Evolutionary conservation across 2,329 filamentous ascomycete species (phyloP).

Genomic region (Calonectria pteridis): DNA sequence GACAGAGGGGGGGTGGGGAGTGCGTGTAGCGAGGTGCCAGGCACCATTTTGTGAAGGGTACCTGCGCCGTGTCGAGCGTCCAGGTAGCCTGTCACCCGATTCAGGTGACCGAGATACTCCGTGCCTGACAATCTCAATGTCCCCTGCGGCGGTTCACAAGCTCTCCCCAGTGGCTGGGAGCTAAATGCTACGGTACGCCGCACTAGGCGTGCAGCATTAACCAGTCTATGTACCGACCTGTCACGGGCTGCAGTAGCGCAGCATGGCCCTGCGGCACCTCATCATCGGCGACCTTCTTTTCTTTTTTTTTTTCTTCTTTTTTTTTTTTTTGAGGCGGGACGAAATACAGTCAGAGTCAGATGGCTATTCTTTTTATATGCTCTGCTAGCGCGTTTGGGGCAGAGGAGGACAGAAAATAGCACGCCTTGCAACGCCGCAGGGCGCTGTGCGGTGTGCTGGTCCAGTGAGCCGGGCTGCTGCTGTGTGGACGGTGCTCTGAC

Average conservation of each 20-base stretch:
- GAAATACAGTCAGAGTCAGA: slow-evolving; percentile 2
- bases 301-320: too few relatives aligned
- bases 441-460: neutral
- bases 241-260: slow-evolving; percentile 31
- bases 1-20: slow-evolving; percentile 23
- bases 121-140: slow-evolving; percentile 18
- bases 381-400: neutral
- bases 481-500: slow-evolving; percentile 18
- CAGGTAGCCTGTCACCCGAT: neutral
- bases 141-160: neutral
- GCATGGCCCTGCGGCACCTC: slow-evolving; percentile 32
- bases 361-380: neutral
- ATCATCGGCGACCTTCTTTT: slow-evolving; percentile 34
- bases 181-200: neutral
- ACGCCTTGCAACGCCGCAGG: neutral
- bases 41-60: neutral
- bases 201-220: neutral
- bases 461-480: neutral
- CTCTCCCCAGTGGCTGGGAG: slow-evolving; percentile 23
- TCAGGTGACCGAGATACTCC: neutral
- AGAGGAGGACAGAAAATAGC: neutral
- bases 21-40: slow-evolving; percentile 15
- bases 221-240: slow-evolving; percentile 26
- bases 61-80: neutral
- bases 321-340: neutral